phyloP scores from a whole-genome alignment of 179 eudicot genomes.

The Spinacia oleracea region DNA sequence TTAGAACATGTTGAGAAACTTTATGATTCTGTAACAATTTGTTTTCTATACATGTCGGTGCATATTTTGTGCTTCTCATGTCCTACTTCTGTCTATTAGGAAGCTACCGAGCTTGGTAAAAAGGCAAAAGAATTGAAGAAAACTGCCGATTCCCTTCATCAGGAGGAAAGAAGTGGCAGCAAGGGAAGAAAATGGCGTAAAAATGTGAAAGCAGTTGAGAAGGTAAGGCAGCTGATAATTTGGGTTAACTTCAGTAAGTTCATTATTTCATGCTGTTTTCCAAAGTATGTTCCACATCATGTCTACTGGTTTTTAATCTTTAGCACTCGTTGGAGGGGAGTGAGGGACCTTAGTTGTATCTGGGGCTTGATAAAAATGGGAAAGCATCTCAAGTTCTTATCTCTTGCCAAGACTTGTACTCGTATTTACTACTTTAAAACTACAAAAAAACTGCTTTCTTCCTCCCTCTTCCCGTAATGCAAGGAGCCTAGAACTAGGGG shows the following conservation, averaged over 20 bases:
- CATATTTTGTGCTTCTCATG: constrained; percentile 24
- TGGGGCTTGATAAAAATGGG: background rate
- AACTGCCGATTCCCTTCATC: constrained; percentile 91
- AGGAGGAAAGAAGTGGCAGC: constrained; percentile 88
- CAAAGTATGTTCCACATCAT: background rate
- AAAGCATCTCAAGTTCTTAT: background rate
- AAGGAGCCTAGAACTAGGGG: background rate
- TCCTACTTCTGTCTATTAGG: constrained; percentile 40
- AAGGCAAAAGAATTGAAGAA: constrained; percentile 93
- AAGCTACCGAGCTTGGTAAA: constrained; percentile 97
- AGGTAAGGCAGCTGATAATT: constrained; percentile 43
- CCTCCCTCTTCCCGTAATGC: background rate
- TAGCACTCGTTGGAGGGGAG: constrained; percentile 9
- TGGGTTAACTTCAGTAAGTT: background rate
- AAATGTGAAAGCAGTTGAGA: constrained; percentile 91
- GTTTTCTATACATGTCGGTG: background rate
- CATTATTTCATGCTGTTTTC: background rate
- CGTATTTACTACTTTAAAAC: background rate
- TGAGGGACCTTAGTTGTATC: background rate
- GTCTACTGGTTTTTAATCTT: background rate
- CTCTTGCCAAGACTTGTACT: background rate
- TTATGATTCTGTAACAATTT: background rate
- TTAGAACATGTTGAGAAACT: background rate
- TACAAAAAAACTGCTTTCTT: background rate
- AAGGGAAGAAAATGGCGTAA: constrained; percentile 98